Evolutionary conservation across 768 basidiomycete genomes (phyloP).

Genomic region (Boletus tylopilopsis): DNA sequence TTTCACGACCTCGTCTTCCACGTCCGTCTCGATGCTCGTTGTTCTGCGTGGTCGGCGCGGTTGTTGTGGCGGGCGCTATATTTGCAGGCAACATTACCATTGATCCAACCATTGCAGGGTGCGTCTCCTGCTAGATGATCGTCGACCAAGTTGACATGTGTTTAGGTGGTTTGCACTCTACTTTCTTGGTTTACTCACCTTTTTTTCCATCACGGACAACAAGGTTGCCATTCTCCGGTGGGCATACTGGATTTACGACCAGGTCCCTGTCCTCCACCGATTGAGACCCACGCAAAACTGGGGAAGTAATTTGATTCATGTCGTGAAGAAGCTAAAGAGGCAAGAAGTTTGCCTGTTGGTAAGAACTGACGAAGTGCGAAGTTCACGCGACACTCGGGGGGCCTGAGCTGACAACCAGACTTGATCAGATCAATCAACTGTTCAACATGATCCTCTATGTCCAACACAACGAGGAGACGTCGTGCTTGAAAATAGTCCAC

Average conservation of each 20-base stretch:
- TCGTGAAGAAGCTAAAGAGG: conserved; percentile 45
- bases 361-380: conserved; percentile 60
- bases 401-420: neutral
- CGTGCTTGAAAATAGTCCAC: conserved; percentile 65
- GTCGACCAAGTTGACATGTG: neutral
- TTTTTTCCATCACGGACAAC: conserved; percentile 51
- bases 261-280: conserved; percentile 46
- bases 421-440: conserved; percentile 55
- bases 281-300: conserved; percentile 36
- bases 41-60: conserved; percentile 37
- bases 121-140: conserved; percentile 11
- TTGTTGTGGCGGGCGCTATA: conserved; percentile 40
- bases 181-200: conserved; percentile 43
- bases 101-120: conserved; percentile 55
- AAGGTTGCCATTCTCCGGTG: conserved; percentile 51
- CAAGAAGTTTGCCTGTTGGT: conserved; percentile 60
- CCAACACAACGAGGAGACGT: conserved; percentile 63
- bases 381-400: neutral
- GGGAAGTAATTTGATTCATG: conserved; percentile 40
- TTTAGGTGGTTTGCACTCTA: conserved; percentile 62
- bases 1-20: conserved; percentile 58
- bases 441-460: conserved; percentile 68
- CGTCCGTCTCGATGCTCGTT: conserved; percentile 41
- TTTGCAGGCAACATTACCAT: conserved; percentile 60
- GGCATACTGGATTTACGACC: conserved; percentile 63